These are phyloP conservation scores for Lachnellula suecica DNA, from an alignment of 2,329 filamentous ascomycete species.

Conservation along the genomic window DNA sequence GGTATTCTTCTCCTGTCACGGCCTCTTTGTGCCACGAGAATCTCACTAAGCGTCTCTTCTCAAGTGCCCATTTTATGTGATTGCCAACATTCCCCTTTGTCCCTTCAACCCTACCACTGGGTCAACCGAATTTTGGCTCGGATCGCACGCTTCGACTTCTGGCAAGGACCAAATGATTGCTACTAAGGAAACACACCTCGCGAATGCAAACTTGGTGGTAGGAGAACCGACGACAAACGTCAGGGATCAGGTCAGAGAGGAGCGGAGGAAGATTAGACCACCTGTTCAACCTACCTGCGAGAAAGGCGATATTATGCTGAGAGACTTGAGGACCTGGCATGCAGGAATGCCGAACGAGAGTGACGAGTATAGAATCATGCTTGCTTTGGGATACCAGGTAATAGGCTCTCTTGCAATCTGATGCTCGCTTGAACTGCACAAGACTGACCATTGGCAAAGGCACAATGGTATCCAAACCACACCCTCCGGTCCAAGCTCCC, in stretches of 20 bases:
- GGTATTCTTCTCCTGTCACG: constrained; percentile 13
- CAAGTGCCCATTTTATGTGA: constrained; percentile 37
- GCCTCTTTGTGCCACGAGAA: no score
- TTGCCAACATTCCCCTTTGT: constrained; percentile 40
- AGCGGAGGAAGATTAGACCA: constrained; percentile 37
- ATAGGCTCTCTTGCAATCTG: background rate
- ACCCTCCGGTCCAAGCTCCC: constrained; percentile 28
- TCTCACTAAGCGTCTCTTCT: constrained; percentile 1
- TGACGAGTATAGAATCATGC: constrained; percentile 51
- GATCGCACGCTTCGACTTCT: constrained; percentile 36
- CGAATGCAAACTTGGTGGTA: constrained; percentile 45
- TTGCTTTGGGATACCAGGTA: constrained; percentile 45
- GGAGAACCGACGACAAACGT: constrained; percentile 48
- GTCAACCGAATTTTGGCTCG: constrained; percentile 42
- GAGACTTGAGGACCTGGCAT: constrained; percentile 63
- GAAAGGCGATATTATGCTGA: constrained; percentile 56
- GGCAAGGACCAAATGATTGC: constrained; percentile 33
- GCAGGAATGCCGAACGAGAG: constrained; percentile 60
- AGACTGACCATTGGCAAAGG: constrained; percentile 17
- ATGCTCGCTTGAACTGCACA: background rate
- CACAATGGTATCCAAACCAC: constrained; percentile 31
- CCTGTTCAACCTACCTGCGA: constrained; percentile 50
- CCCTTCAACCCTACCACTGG: constrained; percentile 36
- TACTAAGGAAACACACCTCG: constrained; percentile 18
- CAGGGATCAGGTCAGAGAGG: constrained; percentile 38